Base-by-base conservation (phyloP, 306 rosid genomes). In the Castanea sativa region DNA sequence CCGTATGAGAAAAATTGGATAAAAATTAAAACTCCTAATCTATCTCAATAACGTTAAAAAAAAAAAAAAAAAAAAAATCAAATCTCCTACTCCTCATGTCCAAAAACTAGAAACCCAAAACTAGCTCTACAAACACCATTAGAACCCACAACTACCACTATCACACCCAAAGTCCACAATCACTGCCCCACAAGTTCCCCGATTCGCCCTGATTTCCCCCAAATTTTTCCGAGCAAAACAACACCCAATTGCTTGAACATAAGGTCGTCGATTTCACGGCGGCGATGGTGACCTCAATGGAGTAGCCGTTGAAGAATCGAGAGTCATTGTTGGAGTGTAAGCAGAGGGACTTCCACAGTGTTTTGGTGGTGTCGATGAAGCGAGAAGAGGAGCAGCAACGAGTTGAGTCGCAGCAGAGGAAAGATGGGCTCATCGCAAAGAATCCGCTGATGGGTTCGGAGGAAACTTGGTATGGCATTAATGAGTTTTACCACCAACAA, bases 381-480 rank as follows among this genome's bases (percentile, higher is more conserved):
- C 89, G 99, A 15, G 99, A 95, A 71, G 97, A 93, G 84, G 98
- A 95, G 65, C 86, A 98, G 19, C 96, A 93, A 84, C 77, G 97
- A 35, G 69, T 86, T 5, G 99, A 95, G 41, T 95, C 98, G 11
- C 98, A 93, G 15, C 98, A 93, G 93, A 80, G 98, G 83, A 95
- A 95, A 72, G 99, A 95, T 4, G 98, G 97, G 51, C 79, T 93
- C n/a, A 97, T 95, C 16, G 99, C 99, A 12, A 93, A 95, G 92
- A 95, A 89, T 25, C 75, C 97, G 45, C 55, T 95, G 3, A 91
- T 91, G 97, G 90, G 92, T 45, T 81, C 88, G 6, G 97, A 89
- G 38, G 99, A 92, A 29, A 76, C 92, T 69, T 92, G 91, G 29
- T 94, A 87, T 63, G 91, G 90, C 27, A 25, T 25, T 1, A 96